phyloP scores from a whole-genome alignment of 176 grass and related monocot species.

The Raddia guianensis region DNA sequence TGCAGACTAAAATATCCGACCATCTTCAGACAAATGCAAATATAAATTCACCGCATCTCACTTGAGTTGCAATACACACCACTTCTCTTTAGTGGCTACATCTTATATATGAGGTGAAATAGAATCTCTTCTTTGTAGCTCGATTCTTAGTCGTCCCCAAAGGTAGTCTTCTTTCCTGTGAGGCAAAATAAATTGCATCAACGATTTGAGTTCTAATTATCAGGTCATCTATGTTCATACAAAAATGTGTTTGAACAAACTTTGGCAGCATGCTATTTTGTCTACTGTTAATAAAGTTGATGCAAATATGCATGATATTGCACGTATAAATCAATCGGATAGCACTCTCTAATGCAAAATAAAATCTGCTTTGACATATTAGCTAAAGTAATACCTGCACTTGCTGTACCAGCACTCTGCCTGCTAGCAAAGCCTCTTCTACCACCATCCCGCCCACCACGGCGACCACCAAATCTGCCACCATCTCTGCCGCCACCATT shows the following conservation, averaged over 20 bases:
- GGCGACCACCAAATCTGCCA: slow-evolving; percentile 33
- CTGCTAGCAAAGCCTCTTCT: slow-evolving; percentile 46
- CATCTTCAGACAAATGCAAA: background rate
- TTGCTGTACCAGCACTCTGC: slow-evolving; percentile 54
- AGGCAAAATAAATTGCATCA: no score
- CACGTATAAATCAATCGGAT: background rate
- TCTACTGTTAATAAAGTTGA: background rate
- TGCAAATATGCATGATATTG: background rate
- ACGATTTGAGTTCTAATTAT: background rate
- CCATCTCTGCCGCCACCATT: slow-evolving; percentile 47
- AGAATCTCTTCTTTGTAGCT: background rate
- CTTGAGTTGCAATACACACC: background rate
- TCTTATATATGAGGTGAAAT: background rate
- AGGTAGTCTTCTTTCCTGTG: slow-evolving; percentile 81
- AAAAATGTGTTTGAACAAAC: background rate
- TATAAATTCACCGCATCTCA: background rate
- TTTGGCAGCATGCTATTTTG: background rate
- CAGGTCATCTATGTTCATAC: background rate
- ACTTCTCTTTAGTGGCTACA: background rate
- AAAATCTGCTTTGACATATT: background rate
- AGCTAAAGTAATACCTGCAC: slow-evolving; percentile 49
- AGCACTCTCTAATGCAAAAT: background rate
- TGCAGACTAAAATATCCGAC: slow-evolving; percentile 12
- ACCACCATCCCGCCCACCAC: slow-evolving; percentile 34
- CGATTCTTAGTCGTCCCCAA: slow-evolving; percentile 44